These are phyloP conservation scores for Triangularia setosa DNA, from an alignment of 2,329 filamentous ascomycete genomes.

Conservation along the genomic window DNA sequence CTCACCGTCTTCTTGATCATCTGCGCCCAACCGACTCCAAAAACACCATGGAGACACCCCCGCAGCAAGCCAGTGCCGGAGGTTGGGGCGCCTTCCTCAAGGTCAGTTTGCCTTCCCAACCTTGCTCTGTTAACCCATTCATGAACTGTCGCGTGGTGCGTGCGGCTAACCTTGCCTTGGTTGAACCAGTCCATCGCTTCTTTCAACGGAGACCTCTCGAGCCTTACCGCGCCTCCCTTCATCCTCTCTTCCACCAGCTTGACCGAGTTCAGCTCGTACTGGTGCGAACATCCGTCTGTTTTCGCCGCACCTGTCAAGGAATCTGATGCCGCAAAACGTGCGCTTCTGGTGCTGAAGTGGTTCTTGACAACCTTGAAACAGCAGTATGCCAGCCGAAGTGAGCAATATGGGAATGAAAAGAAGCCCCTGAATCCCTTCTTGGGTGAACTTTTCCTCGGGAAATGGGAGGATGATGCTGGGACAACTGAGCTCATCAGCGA, in stretches of 20 bases:
- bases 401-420: conserved; percentile 85
- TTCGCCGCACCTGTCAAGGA: conserved; percentile 81
- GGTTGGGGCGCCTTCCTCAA: conserved; percentile 53
- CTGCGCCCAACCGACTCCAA: background rate
- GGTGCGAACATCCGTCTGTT: conserved; percentile 72
- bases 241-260: conserved; percentile 75
- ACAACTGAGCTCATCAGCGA: conserved; percentile 85
- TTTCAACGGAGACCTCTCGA: conserved; percentile 78
- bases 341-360: conserved; percentile 89
- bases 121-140: background rate
- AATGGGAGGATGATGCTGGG: conserved; percentile 79
- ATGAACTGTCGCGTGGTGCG: background rate
- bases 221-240: conserved; percentile 76
- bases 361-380: conserved; percentile 91
- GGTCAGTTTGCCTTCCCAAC: conserved; percentile 31
- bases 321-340: conserved; percentile 73
- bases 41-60: conserved; percentile 15
- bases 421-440: conserved; percentile 97
- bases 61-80: conserved; percentile 35
- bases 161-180: background rate
- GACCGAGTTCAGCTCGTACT: conserved; percentile 78
- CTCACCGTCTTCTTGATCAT: background rate
- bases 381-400: conserved; percentile 71
- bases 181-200: conserved; percentile 64
- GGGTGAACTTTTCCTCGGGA: conserved; percentile 88